These are phyloP conservation scores for Globisporangium alternatum DNA, from an alignment of 352 stramenopile genomes.

Conservation along the genomic window DNA sequence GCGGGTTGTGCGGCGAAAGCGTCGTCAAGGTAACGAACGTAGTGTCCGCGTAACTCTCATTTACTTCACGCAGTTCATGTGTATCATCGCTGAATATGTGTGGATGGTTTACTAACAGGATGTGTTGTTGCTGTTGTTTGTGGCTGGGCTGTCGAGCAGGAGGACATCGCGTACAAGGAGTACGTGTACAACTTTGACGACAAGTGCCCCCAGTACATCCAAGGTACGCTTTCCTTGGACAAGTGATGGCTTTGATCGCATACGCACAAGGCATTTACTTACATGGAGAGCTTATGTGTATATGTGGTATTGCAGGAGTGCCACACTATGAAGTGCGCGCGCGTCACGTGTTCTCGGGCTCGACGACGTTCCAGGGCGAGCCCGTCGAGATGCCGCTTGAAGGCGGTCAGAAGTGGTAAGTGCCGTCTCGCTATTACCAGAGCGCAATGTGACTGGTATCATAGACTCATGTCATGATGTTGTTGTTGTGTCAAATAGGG, in stretches of 20 bases:
- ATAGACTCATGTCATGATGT: not conserved
- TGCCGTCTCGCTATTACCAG: not conserved
- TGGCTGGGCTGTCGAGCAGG: conserved; percentile 22
- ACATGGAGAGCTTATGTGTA: not conserved
- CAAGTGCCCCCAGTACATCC: conserved; percentile 84
- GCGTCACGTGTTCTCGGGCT: conserved; percentile 79
- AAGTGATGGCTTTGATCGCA: not conserved
- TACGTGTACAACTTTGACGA: conserved; percentile 90
- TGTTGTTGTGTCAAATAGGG: conserved; percentile 28
- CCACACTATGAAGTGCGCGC: conserved; percentile 82
- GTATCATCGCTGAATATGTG: not conserved
- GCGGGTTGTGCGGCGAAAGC: conserved; percentile 72
- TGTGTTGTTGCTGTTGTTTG: not conserved
- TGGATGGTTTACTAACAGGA: not conserved
- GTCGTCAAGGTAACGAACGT: conserved; percentile 59
- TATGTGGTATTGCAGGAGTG: conserved; percentile 35
- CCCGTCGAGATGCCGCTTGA: conserved; percentile 71
- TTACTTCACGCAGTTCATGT: not conserved
- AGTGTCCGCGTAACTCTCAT: not conserved
- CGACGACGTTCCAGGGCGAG: conserved; percentile 77
- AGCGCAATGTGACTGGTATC: not conserved
- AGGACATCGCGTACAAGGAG: conserved; percentile 87
- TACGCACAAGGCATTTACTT: not conserved
- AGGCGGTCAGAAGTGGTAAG: conserved; percentile 78
- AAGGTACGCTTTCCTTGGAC: conserved; percentile 25